Conservation (phyloP, 2,329 filamentous ascomycete species). For the Pseudophaeomoniella oleicola region DNA sequence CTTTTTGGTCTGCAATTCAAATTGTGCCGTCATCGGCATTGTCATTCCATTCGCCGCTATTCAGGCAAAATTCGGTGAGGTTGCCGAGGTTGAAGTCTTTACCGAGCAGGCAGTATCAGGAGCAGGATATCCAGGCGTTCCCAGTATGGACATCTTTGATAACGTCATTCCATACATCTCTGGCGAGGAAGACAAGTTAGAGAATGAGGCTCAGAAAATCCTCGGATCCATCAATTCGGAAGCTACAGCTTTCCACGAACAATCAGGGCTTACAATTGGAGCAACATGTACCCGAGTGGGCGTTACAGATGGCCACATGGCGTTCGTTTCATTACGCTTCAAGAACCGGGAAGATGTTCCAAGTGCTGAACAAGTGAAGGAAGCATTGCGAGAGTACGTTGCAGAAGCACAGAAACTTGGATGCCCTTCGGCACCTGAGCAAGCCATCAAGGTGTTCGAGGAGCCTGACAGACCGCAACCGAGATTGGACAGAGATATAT, state of each 20-base stretch:
- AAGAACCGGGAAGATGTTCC: slow-evolving; percentile 55
- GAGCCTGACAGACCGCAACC: slow-evolving; percentile 85
- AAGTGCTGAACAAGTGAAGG: slow-evolving; percentile 58
- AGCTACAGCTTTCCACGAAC: slow-evolving; percentile 61
- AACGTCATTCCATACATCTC: slow-evolving; percentile 90
- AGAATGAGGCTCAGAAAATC: slow-evolving; percentile 91
- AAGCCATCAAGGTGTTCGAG: slow-evolving; percentile 77
- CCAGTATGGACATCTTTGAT: slow-evolving; percentile 89
- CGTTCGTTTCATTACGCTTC: slow-evolving; percentile 82
- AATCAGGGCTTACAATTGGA: slow-evolving; percentile 58
- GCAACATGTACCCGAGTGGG: slow-evolving; percentile 87
- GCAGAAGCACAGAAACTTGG: slow-evolving; percentile 71
- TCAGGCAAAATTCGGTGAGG: slow-evolving; percentile 70
- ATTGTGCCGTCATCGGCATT: slow-evolving; percentile 92
- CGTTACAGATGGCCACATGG: slow-evolving; percentile 90
- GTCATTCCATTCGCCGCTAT: slow-evolving; percentile 90
- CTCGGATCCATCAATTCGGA: slow-evolving; percentile 60
- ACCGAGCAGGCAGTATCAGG: slow-evolving; percentile 93
- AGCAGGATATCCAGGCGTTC: slow-evolving; percentile 57
- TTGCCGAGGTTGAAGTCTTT: slow-evolving; percentile 65
- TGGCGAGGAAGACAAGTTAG: slow-evolving; percentile 91
- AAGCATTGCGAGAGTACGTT: slow-evolving; percentile 65
- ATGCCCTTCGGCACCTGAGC: slow-evolving; percentile 70
- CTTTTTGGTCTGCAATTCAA: slow-evolving; percentile 94
- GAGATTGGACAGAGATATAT: slow-evolving; percentile 71